A percentile compares a stretch with the other conserved stretches of the same genome.
Conservation (phyloP, 306 rosid species). For the Prunus fruticosa region DNA sequence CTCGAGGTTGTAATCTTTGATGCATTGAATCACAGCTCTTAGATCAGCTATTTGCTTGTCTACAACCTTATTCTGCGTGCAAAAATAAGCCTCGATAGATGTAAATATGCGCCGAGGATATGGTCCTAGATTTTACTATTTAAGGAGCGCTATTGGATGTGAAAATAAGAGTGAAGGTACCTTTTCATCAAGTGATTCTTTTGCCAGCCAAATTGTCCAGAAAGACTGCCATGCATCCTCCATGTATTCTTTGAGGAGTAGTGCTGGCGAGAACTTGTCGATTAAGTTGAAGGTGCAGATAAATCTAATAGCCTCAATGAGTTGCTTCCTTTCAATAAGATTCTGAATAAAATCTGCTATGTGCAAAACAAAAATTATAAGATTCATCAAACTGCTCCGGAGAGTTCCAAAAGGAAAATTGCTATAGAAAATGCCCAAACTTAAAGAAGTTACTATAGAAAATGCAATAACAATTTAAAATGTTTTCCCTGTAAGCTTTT, state of each 20-base stretch:
- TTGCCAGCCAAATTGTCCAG: not conserved
- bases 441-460: not conserved
- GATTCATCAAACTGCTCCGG: not conserved
- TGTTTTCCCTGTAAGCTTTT: too few species aligned
- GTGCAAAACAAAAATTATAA: not conserved
- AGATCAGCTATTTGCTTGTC: conserved; percentile 40
- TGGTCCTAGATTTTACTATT: not conserved
- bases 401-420: not conserved
- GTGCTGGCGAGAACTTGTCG: conserved; percentile 38
- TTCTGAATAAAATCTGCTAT: conserved; percentile 41
- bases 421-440: not conserved
- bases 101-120: not conserved
- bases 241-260: conserved; percentile 31
- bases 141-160: not conserved
- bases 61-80: conserved; percentile 34
- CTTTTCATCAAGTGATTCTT: conserved; percentile 26
- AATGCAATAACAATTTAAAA: not conserved
- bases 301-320: conserved; percentile 52
- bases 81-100: not conserved
- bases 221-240: not conserved
- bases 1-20: conserved; percentile 40
- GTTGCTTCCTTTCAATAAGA: conserved; percentile 36
- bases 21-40: conserved; percentile 29
- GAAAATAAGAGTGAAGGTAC: conserved; percentile 12
- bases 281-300: conserved; percentile 45